Base-by-base conservation (phyloP, 2,329 filamentous ascomycete species). In the Trichoderma endophyticum region DNA sequence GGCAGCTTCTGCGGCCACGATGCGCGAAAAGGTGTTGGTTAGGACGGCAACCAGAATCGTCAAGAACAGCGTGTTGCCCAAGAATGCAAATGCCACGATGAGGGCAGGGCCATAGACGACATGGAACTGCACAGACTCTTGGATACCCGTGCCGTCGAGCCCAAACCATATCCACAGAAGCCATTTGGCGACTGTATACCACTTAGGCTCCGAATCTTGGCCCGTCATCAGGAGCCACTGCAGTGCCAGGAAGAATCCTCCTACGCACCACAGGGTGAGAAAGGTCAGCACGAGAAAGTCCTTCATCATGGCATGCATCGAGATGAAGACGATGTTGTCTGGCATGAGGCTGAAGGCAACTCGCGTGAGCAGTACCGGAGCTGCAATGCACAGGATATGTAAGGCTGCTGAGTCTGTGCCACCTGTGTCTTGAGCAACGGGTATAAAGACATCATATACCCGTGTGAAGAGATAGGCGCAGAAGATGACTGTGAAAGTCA, bases 121-220 rank as follows among this genome's bases (percentile, higher is more conserved):
- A 78, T 93, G 90, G 80, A 93, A 91, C 60, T 89, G 86, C 9
- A 81, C 81, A 3, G 83, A 83, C 72, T 84, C 82, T 72, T 86
- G 83, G 60, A 87, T 86, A 12, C 85, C 85, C 5, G 86, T 86
- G 26, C 85, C 91, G 73, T 93, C 91, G 1, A 93, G 86, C 1
- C 91, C 91, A 75, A 93, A 93, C 91, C 91, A 93, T 75, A 93
- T 92, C 89, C 90, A 93, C 3, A 93, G 84, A 86, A 93, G 91
- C 91, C 91, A 93, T 79, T 93, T 93, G 36, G 87, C 87, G 64
- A 93, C 91, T 0, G 90, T 91, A 34, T 81, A 78, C 82, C 83
- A 84, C 48, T 77, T 78, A 2, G 81, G 80, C 26, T 79, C 73
- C 18, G 73, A 74, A 34, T 75, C 79, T 26, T 76, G 74, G 64